Base-by-base conservation (phyloP, 805 yeast genomes). In the Lachancea lanzarotensis region DNA sequence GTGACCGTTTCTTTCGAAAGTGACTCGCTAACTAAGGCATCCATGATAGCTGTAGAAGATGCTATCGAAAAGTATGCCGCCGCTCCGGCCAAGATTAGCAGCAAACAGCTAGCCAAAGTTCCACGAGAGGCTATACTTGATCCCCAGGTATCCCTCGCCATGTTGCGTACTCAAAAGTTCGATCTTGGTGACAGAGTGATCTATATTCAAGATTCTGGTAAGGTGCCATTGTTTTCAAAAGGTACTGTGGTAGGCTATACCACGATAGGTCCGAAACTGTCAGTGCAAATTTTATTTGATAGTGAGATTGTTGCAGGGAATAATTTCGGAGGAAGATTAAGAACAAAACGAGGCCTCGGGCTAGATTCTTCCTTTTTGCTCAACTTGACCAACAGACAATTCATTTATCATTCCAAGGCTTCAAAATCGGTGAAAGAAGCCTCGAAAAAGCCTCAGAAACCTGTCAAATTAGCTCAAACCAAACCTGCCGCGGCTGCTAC, bases 241-340 rank as follows among this genome's bases (percentile, higher is more conserved):
- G 99, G 99, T 62, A 89, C 96, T 1, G 95, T 93, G 44, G 83
- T 86, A 40, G 82, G 84, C 8, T 87, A 86, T 35, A 73, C 78
- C 30, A 77, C 81, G 53, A 73, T 78, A 30, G 76, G 78, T 9
- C 57, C 68, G n/a, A 66, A 59, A 42, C 62, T 75, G 10, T 75
- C 82, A 1, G 69, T 93, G 45, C 88, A 84, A 51, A 81, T 93
- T 42, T 64, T 93, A 31, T 93, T 91, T 72, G 99, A 93, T 59
- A 67, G 75, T 45, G 85, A 90, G 34, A 71, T 91, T 45, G 71
- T 89, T 42, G 84, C 93, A 38, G 98, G 97, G 55, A 82, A 80
- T 59, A 79, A 75, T 20, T 72, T 93, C 68, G 85, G 81, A 53
- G 95, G 95, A 4, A 79, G 86, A 60, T 71, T 89, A 55, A 68